These are phyloP conservation scores for Pleurotus citrinopileatus DNA, from an alignment of 768 basidiomycete genomes.

Conservation along the genomic window DNA sequence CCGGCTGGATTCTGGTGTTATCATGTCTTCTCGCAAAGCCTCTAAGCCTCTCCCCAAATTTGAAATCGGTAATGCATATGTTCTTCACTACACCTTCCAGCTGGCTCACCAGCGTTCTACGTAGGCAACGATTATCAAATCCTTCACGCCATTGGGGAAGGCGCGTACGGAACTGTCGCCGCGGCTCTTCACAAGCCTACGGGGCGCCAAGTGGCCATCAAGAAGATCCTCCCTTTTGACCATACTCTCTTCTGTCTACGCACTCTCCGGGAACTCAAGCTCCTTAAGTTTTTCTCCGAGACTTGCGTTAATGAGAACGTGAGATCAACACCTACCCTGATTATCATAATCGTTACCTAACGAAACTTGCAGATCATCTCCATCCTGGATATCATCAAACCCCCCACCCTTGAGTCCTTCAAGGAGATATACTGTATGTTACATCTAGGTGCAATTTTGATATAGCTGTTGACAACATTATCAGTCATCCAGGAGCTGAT, in stretches of 20 bases:
- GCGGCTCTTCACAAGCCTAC: conserved; percentile 84
- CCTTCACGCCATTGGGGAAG: conserved; percentile 75
- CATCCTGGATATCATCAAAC: conserved; percentile 88
- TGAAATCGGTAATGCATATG: conserved; percentile 50
- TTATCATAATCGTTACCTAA: background rate
- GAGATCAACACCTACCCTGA: conserved; percentile 15
- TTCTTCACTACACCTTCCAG: conserved; percentile 2
- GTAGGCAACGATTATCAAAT: conserved; percentile 72
- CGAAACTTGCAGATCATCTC: conserved; percentile 69
- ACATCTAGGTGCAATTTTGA: background rate
- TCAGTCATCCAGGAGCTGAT: conserved; percentile 83
- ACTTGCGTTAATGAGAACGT: conserved; percentile 82
- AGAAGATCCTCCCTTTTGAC: conserved; percentile 93
- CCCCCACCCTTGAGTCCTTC: conserved; percentile 69
- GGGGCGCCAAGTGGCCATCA: conserved; percentile 87
- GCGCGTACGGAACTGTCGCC: conserved; percentile 88
- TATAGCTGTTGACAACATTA: conserved; percentile 1
- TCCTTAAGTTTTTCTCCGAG: conserved; percentile 82
- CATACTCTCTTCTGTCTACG: conserved; percentile 89
- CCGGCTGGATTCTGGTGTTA: conserved; percentile 49
- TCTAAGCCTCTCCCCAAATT: conserved; percentile 71
- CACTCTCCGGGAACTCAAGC: conserved; percentile 88
- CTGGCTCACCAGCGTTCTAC: conserved; percentile 1
- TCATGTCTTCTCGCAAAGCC: conserved; percentile 43
- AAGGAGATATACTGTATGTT: conserved; percentile 81